Base-by-base conservation (phyloP, 257 asterid species). In the Lavandula angustifolia region DNA sequence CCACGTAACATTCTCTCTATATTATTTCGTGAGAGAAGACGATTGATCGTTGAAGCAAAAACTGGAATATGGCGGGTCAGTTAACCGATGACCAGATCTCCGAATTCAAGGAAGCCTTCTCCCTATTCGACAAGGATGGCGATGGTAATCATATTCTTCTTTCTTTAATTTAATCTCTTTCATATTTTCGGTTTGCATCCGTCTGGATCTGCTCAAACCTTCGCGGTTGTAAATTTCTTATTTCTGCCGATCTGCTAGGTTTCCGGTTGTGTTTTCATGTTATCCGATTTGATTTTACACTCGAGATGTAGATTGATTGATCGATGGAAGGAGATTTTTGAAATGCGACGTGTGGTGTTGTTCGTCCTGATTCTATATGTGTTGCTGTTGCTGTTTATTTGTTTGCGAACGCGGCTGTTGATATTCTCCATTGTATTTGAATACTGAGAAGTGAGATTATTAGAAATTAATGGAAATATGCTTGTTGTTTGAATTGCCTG, bases 71-170 rank as follows among this genome's bases (percentile, higher is more conserved):
- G 87, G 84, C 84, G 76, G 87, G 64, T 22, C 27, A 22, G 27
- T 22, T 22, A 22, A 22, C 27, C 27, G 27, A 22, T 22, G 27
- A 22, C 27, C 87, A 81, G 87, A 81, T 81, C 87, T 81, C 87
- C 54, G 87, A 82, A 71, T 82, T 82, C 71, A 82, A 82, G 81
- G 87, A 82, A 74, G 87, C 87, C 9, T 82, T 82, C 76, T 82
- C 87, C 68, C 84, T 82, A 3, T 82, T 82, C 72, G 87, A 82
- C 72, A 82, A 82, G 82, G 87, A 82, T 63, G 87, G 87, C 64
- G 87, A 82, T 62, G 87, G 87, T 79, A 57, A 37, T 16, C 2
- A 34, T 17, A 37, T 57, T 22, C 27, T 22, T 22, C 27, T 22
- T 22, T 22, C 1, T 22, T 1, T 22, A 22, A 22, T n/a, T 12